Conservation (phyloP, 371 early-diverging fungal genomes). For the Haplosporangium sp. region DNA sequence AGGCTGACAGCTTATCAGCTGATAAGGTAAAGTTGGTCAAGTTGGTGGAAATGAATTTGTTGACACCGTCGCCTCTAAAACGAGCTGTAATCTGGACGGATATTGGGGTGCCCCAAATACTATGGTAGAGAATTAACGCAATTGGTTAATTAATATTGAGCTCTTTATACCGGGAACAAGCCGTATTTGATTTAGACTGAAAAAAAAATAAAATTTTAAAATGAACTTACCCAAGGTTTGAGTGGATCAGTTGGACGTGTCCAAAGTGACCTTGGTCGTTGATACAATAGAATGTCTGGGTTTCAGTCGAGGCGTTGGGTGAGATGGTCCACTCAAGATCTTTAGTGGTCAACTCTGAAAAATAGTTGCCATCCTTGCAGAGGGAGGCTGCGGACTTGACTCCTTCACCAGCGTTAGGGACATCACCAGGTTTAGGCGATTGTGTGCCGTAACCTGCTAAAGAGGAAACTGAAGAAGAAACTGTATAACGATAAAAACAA, state of each 20-base stretch:
- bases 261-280: conserved; percentile 80
- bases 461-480: conserved; percentile 50
- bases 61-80: conserved; percentile 75
- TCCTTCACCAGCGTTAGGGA: conserved; percentile 52
- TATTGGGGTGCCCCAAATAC: conserved; percentile 53
- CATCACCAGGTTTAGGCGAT: conserved; percentile 44
- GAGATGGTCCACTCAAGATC: conserved; percentile 83
- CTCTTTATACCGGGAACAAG: not conserved
- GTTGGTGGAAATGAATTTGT: conserved; percentile 81
- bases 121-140: conserved; percentile 17
- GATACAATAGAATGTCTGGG: conserved; percentile 88
- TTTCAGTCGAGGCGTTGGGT: conserved; percentile 86
- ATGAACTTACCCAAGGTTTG: conserved; percentile 77
- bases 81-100: conserved; percentile 85
- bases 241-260: conserved; percentile 89
- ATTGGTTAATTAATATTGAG: conserved; percentile 5
- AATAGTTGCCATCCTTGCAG: conserved; percentile 68
- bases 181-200: not conserved
- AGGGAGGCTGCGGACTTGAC: conserved; percentile 67
- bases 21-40: conserved; percentile 75
- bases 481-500: not conserved
- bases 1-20: conserved; percentile 77
- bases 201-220: not conserved
- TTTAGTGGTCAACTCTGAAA: conserved; percentile 64
- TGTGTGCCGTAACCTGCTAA: conserved; percentile 42